Evolutionary conservation across 1,284 basidiomycete species (phyloP), one percentile per base, ranked within the genome.

Genomic region (Cutaneotrichosporon sp.): DNA sequence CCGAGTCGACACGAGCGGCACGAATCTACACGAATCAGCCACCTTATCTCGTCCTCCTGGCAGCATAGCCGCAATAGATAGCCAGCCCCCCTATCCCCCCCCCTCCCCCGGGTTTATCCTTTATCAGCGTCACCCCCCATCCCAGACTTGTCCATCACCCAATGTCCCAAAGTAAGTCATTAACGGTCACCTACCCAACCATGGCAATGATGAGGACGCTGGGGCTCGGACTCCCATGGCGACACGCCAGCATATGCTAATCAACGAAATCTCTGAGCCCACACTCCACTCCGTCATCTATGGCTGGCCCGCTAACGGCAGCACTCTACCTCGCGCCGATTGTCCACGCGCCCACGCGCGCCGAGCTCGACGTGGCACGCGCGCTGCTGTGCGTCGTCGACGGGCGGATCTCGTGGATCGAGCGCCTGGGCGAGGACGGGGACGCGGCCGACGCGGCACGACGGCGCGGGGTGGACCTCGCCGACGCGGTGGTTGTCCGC

Each of bases 391-490:
- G 78, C 17, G 81, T 91, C 20, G 77, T 75, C 43, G 64, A 77
- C 1, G 88, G 88, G 3, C 74, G 79, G 42, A 85, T 90, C 41
- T 79, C 80, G 25, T 89, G 86, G 83, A 72, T 88, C 45, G 80
- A 82, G 46, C 11, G 16, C 11, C 17, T 54, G 4, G 70, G 79
- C 42, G 68, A 72, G 26, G 27, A 34, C 11, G 39, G 37, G 0
- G 33, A 52, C 8, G 33, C 61, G 8, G 61, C n/a, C n/a, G n/a
- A n/a, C n/a, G n/a, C 65, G 32, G 65, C 75, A 6, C 68, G 78
- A 8, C 46, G 51, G 9, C 54, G 66, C 37, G 67, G 66, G 7
- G 27, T 63, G 31, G 44, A 43, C 6, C 47, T 54, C 19, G 49
- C 57, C 3, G 64, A 47, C 59, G 67, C 83, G 1, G 67, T 70